These are phyloP conservation scores for Rachicladosporium sp. DNA, from an alignment of 2,329 filamentous ascomycete genomes.

Conservation along the genomic window DNA sequence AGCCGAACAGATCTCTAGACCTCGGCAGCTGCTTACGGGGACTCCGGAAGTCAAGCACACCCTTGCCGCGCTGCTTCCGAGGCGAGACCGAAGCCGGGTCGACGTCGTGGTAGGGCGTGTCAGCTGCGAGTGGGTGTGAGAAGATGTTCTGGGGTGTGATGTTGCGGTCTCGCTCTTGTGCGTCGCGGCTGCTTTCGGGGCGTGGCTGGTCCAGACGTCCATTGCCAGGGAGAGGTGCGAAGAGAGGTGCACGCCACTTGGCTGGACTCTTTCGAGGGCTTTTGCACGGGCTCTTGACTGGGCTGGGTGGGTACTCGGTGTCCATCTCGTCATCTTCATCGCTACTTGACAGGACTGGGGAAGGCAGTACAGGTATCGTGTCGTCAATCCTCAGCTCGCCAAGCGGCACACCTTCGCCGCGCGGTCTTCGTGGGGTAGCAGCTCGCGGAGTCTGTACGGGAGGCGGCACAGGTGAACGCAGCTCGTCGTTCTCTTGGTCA, in stretches of 20 bases:
- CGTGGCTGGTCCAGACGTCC: neutral
- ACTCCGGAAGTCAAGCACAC: conserved; percentile 15
- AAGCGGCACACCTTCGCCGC: conserved; percentile 18
- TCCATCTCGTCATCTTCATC: conserved; percentile 15
- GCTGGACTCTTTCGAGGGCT: conserved; percentile 14
- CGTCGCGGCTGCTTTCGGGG: conserved; percentile 15
- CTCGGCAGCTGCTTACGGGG: conserved; percentile 2
- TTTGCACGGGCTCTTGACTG: conserved; percentile 21
- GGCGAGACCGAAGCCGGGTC: neutral
- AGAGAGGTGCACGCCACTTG: conserved; percentile 6
- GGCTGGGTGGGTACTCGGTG: conserved; percentile 25
- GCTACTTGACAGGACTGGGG: conserved; percentile 4
- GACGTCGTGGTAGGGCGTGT: conserved; percentile 11
- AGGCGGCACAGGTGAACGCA: conserved; percentile 24
- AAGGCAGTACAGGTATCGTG: neutral
- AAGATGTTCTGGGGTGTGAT: conserved; percentile 16
- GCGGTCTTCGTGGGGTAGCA: conserved; percentile 17
- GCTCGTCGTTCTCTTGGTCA: conserved; percentile 39
- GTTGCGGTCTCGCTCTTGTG: conserved; percentile 10
- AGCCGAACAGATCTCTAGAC: conserved; percentile 7
- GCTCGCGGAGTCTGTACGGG: conserved; percentile 16
- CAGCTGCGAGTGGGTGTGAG: conserved; percentile 14
- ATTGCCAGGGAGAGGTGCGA: neutral
- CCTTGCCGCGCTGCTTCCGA: conserved; percentile 5
- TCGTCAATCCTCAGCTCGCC: conserved; percentile 21